Base-by-base conservation (phyloP, 2,329 filamentous ascomycete genomes). In the Fusarium lyarnte region DNA sequence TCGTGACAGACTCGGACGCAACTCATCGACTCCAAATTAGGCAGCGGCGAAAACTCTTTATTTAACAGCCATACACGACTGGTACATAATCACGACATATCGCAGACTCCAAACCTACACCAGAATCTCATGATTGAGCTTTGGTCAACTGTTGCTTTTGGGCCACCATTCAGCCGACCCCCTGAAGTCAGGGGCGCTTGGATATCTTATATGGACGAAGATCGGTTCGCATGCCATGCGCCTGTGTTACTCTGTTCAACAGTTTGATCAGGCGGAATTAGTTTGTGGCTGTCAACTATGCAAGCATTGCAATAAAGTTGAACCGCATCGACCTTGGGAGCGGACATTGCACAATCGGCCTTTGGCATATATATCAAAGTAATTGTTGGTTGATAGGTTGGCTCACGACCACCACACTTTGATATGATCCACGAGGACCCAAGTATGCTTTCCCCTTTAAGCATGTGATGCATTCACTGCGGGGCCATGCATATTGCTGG, bases 111-210 rank as follows among this genome's bases (percentile, higher is more conserved):
- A 38, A 41, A 25, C 12, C 10, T 27, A 8, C n/a, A 13, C 6
- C 43, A 21, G n/a, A 35, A 23, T 41, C 5, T 11, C 25, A 31
- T 11, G 43, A 6, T 19, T 38, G 14, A 6, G 8, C 25, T 25
- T 25, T 31, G n/a, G 14, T 19, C 21, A 17, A 29, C 3, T 27
- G 16, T 36, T 31, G 29, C 25, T 45, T 36, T 36, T 52, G 25
- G 38, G 25, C 19, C 21, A 19, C 23, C 36, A 43, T 23, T 27
- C 17, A 3, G 8, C 54, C 25, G 45, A 23, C 54, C 29, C 49
- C 70, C 58, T 73, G 70, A 73, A 73, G 70, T 71, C 66, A 71
- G 70, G 62, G 43, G 33, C 29, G 38, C 33, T 46, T 61, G 25
- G 33, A 17, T 16, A 45, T 25, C 38, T 17, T 7, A 14, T n/a